A percentile compares a stretch with the other conserved stretches of the same genome.
Evolutionary conservation across 1,284 basidiomycete species (phyloP).

Genomic region (Papiliotrema flavescens): DNA sequence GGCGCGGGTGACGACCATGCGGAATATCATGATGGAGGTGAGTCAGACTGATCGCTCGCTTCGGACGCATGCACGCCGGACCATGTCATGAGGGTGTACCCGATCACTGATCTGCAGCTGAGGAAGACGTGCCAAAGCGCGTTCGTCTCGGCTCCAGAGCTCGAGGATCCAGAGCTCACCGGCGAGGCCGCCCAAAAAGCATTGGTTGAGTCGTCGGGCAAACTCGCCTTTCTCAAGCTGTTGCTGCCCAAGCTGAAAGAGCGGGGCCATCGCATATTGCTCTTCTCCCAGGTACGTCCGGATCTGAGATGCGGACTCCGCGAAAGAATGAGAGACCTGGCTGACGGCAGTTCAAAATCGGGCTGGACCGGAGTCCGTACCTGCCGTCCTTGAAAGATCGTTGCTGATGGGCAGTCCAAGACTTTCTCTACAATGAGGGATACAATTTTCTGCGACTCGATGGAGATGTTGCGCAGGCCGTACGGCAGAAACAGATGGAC

Average conservation of each 20-base stretch:
- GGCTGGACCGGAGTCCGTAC: conserved; percentile 62
- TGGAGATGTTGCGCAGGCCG: conserved; percentile 79
- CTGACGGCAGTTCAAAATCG: conserved; percentile 76
- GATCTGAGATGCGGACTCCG: not conserved
- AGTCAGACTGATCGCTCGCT: conserved; percentile 5
- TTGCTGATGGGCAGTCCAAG: conserved; percentile 59
- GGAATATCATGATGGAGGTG: conserved; percentile 46
- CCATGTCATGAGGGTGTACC: too few species aligned
- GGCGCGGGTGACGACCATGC: conserved; percentile 24
- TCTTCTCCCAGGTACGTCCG: conserved; percentile 86
- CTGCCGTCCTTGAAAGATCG: not conserved
- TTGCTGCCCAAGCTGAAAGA: conserved; percentile 83
- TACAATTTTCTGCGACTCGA: conserved; percentile 86
- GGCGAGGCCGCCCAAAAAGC: conserved; percentile 67
- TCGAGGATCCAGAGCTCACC: conserved; percentile 69
- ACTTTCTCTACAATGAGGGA: conserved; percentile 86
- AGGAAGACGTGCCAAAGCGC: conserved; percentile 68
- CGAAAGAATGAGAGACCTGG: conserved; percentile 8
- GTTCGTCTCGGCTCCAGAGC: conserved; percentile 75
- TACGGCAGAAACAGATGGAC: conserved; percentile 91
- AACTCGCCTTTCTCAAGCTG: conserved; percentile 76
- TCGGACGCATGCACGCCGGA: not conserved
- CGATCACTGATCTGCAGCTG: conserved; percentile 21
- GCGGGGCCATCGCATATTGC: conserved; percentile 85
- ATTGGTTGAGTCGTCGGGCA: conserved; percentile 78